phyloP scores from a whole-genome alignment of 177 flowering plant species.

The Vitis hybrid region DNA sequence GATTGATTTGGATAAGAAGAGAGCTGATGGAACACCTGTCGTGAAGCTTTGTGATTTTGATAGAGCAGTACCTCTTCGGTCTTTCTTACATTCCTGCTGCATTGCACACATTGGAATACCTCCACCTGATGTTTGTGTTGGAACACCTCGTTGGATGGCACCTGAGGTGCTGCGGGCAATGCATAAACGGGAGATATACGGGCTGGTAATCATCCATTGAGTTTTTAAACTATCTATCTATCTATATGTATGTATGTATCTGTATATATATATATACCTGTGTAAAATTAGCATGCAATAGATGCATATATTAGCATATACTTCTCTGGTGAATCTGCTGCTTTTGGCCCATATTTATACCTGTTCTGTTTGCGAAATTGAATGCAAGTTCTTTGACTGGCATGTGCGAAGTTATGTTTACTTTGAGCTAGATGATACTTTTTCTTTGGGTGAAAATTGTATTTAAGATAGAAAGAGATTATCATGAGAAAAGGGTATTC shows the following conservation, averaged over 20 bases:
- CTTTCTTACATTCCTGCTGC: conserved; percentile 80
- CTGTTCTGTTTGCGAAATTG: too few relatives aligned
- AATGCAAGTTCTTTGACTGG: too few relatives aligned
- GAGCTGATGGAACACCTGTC: conserved; percentile 64
- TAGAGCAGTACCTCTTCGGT: conserved; percentile 85
- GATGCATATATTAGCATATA: too few relatives aligned
- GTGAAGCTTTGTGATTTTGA: conserved; percentile 98
- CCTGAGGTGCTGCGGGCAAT: conserved; percentile 86
- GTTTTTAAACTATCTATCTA: not conserved
- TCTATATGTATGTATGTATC: not conserved
- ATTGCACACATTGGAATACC: conserved; percentile 80
- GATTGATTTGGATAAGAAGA: conserved; percentile 65
- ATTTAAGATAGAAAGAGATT: too few relatives aligned
- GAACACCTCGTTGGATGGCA: conserved; percentile 99
- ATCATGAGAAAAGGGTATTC: too few relatives aligned
- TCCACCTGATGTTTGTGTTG: conserved; percentile 88
- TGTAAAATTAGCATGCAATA: not conserved
- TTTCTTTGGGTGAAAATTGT: too few relatives aligned
- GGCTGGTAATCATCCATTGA: conserved; percentile 48
- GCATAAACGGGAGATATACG: conserved; percentile 57
- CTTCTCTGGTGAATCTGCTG: too few relatives aligned
- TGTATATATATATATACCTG: not conserved
- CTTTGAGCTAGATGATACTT: too few relatives aligned
- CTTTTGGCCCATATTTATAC: too few relatives aligned
- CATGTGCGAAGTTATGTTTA: too few relatives aligned